Evolutionary conservation across 1,284 basidiomycete species (phyloP).

Genomic region (Pseudozyma sp.): DNA sequence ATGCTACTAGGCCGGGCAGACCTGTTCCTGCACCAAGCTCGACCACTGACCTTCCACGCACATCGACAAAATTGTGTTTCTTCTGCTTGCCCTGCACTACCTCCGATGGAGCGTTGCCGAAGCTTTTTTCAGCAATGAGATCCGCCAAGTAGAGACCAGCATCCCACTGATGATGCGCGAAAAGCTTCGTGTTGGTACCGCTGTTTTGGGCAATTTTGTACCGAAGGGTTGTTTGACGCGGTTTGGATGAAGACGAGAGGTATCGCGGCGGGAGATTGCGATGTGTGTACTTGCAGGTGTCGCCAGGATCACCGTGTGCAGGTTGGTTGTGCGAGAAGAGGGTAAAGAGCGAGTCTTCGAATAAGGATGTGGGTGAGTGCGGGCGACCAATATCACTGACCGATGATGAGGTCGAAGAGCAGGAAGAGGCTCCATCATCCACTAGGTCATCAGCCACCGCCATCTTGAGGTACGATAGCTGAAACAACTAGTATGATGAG

Average conservation of each 20-base stretch:
- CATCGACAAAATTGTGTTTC: conserved; percentile 31
- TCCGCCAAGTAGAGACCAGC: conserved; percentile 60
- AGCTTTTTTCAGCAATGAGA: conserved; percentile 43
- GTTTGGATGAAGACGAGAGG: neutral
- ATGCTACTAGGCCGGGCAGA: conserved; percentile 52
- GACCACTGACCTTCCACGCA: conserved; percentile 39
- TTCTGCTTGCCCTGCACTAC: conserved; percentile 7
- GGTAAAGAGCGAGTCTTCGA: conserved; percentile 61
- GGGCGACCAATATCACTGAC: conserved; percentile 5
- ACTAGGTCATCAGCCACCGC: conserved; percentile 1
- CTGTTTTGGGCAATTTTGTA: conserved; percentile 54
- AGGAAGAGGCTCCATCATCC: conserved; percentile 8
- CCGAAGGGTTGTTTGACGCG: conserved; percentile 16
- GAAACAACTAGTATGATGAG: neutral
- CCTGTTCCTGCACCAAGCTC: conserved; percentile 65
- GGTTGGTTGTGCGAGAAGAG: conserved; percentile 63
- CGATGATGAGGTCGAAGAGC: conserved; percentile 10
- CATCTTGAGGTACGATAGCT: neutral
- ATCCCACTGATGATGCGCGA: conserved; percentile 67
- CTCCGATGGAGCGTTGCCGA: neutral
- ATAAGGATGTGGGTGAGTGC: conserved; percentile 43
- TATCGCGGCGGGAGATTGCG: conserved; percentile 42
- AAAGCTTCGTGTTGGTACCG: conserved; percentile 57
- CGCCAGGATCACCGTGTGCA: conserved; percentile 60
- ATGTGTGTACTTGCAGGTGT: conserved; percentile 41